Conservation (phyloP, 2,329 filamentous ascomycete genomes). For the Ustilaginoidea virens region DNA sequence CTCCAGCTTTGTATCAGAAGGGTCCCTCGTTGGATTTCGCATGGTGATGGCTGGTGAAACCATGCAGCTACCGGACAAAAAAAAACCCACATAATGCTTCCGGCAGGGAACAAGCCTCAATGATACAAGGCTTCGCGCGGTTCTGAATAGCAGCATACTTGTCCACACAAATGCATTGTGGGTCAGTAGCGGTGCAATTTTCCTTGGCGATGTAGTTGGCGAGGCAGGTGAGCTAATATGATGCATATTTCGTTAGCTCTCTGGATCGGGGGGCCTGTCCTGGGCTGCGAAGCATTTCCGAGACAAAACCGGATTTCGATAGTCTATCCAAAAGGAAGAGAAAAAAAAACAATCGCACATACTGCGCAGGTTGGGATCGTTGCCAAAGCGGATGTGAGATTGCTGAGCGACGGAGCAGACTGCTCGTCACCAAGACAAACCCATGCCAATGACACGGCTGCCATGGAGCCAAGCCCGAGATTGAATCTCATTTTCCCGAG, state of each 20-base stretch:
- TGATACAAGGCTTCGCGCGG: conserved; percentile 10
- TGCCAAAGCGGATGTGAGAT: no score
- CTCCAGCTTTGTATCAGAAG: not conserved
- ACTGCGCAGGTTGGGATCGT: no score
- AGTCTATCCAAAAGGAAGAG: no score
- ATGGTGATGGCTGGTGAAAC: no score
- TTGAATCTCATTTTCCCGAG: no score
- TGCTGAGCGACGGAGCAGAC: no score
- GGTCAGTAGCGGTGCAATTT: conserved; percentile 7
- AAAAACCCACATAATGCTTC: conserved; percentile 12
- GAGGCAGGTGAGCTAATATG: conserved; percentile 2
- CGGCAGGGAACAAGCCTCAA: conserved; percentile 9
- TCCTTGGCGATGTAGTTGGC: not conserved
- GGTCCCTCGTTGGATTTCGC: not conserved
- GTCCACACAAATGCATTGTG: conserved; percentile 20
- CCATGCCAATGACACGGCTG: no score
- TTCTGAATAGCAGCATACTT: conserved; percentile 8
- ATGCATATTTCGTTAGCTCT: not conserved
- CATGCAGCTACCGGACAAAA: not conserved
- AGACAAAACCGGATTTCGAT: no score
- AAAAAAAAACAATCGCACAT: no score
- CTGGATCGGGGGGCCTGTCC: not conserved
- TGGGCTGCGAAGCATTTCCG: not conserved
- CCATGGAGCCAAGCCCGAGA: no score
- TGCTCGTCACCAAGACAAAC: no score